Conservation (phyloP, 768 basidiomycete genomes). For the Lyophyllum atratum region DNA sequence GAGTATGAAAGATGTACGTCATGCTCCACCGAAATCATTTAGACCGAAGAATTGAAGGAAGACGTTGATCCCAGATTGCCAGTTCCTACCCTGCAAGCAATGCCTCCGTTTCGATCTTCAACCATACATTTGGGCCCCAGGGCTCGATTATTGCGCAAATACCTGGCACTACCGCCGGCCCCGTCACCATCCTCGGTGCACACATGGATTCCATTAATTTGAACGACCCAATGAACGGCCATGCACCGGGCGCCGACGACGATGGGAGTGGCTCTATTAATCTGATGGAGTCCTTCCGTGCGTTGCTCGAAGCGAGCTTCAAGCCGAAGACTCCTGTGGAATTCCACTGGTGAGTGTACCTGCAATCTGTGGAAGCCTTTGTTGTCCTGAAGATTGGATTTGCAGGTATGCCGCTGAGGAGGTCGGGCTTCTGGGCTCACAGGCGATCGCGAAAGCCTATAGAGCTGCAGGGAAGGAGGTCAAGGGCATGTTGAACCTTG, state of each 20-base stretch:
- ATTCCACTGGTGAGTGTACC: slow-evolving; percentile 45
- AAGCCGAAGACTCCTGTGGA: slow-evolving; percentile 43
- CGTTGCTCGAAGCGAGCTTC: slow-evolving; percentile 42
- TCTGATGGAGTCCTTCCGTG: slow-evolving; percentile 45
- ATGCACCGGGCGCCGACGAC: slow-evolving; percentile 40
- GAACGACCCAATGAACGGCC: slow-evolving; percentile 23
- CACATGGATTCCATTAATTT: slow-evolving; percentile 32
- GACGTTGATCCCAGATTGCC: neutral
- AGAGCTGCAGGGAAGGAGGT: slow-evolving; percentile 40
- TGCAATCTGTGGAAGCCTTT: neutral
- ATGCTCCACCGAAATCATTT: neutral
- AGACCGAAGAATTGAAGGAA: slow-evolving; percentile 11
- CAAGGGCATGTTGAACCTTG: slow-evolving; percentile 47
- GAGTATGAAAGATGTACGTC: slow-evolving; percentile 24
- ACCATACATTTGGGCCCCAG: slow-evolving; percentile 17
- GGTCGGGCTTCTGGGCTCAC: slow-evolving; percentile 49
- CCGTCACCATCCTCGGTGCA: slow-evolving; percentile 26
- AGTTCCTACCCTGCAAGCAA: slow-evolving; percentile 11
- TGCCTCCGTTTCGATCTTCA: slow-evolving; percentile 21
- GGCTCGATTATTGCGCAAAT: slow-evolving; percentile 23
- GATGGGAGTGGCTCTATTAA: slow-evolving; percentile 45
- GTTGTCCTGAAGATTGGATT: neutral
- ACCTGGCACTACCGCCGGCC: slow-evolving; percentile 16
- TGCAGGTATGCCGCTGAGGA: slow-evolving; percentile 41
- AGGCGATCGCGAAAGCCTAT: slow-evolving; percentile 47